A percentile compares a stretch with the other conserved stretches of the same genome.
Evolutionary conservation across 108 stramenopile genomes (phyloP).

Genomic region (Pseudonitzschia multiseries): DNA sequence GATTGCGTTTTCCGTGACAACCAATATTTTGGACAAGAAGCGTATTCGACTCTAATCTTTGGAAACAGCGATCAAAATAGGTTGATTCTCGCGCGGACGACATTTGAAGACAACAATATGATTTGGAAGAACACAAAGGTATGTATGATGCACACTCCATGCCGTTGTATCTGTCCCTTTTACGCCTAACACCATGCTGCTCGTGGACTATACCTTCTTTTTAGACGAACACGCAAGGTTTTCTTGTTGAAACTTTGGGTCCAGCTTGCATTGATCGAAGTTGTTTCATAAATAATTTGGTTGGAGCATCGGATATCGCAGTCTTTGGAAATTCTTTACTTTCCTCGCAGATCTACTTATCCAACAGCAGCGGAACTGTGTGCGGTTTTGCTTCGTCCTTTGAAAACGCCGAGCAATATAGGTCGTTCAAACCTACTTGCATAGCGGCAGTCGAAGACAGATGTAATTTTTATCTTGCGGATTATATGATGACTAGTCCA

Average conservation of each 20-base stretch:
- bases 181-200: no score
- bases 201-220: background rate
- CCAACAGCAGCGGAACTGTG: conserved; percentile 18
- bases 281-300: conserved; percentile 40
- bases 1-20: conserved; percentile 30
- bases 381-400: conserved; percentile 35
- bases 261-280: conserved; percentile 25
- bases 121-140: conserved; percentile 22
- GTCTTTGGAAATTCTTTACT: conserved; percentile 24
- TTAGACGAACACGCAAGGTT: conserved; percentile 21
- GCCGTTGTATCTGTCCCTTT: background rate
- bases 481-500: no score
- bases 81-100: conserved; percentile 13
- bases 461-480: background rate
- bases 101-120: conserved; percentile 40
- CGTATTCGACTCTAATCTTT: conserved; percentile 32
- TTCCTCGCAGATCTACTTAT: conserved; percentile 18
- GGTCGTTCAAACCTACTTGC: conserved; percentile 29
- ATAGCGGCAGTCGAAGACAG: background rate
- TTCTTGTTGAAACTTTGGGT: conserved; percentile 40
- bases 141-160: background rate
- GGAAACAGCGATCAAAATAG: conserved; percentile 37
- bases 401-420: conserved; percentile 28
- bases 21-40: conserved; percentile 24
- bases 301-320: conserved; percentile 32